A percentile compares a stretch with the other conserved stretches of the same genome.
Conservation (phyloP, 179 eudicot genomes). For the Gypsophila paniculata region DNA sequence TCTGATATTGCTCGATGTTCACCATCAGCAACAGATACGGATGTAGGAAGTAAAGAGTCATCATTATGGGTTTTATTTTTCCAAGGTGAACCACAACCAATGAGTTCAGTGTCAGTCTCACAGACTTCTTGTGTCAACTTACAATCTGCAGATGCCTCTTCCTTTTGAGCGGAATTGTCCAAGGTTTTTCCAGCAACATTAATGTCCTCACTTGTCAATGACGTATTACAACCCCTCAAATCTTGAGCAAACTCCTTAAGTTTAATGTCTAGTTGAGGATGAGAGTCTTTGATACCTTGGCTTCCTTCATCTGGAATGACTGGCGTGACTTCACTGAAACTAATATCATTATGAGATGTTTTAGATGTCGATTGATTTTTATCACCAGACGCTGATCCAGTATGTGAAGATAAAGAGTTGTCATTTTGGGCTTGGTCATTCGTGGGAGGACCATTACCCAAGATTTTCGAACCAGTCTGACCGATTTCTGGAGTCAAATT, state of each 20-base stretch:
- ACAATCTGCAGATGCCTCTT: neutral
- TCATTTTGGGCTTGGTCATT: constrained; percentile 6
- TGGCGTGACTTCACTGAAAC: neutral
- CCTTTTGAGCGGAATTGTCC: constrained; percentile 9
- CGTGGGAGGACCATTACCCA: neutral
- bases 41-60: constrained; percentile 1
- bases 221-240: constrained; percentile 14
- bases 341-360: constrained; percentile 11
- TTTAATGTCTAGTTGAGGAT: constrained; percentile 20
- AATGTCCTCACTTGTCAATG: neutral
- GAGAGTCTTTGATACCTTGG: constrained; percentile 3
- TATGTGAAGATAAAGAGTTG: neutral
- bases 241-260: constrained; percentile 21
- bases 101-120: constrained; percentile 6
- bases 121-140: constrained; percentile 12
- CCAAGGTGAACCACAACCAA: neutral
- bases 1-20: constrained; percentile 13
- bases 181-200: neutral
- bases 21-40: constrained; percentile 15
- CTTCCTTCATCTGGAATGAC: constrained; percentile 21
- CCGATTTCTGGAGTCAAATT: constrained; percentile 11
- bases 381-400: constrained; percentile 14
- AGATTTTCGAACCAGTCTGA: constrained; percentile 9
- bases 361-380: constrained; percentile 9
- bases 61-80: constrained; percentile 4